Percentiles rank a stretch among this genome's conserved stretches.
phyloP scores from a whole-genome alignment of 768 basidiomycete genomes.

The Mycena chlorophos region DNA sequence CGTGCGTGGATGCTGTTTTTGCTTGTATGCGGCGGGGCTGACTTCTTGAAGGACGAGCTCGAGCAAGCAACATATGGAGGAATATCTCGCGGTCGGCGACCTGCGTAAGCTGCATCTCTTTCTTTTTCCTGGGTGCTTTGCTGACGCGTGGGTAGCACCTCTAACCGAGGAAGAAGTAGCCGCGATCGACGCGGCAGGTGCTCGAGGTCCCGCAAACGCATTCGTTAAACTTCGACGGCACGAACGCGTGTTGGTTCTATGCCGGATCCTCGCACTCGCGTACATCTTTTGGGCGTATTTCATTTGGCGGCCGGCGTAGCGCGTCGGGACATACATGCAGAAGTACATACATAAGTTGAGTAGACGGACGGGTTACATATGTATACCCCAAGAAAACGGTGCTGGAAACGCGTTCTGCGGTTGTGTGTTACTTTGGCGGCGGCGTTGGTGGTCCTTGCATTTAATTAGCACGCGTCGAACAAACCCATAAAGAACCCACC shows the following conservation, averaged over 20 bases:
- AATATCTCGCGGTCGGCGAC: slow-evolving; percentile 69
- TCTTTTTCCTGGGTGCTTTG: not conserved
- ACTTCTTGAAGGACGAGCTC: slow-evolving; percentile 52
- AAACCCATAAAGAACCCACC: slow-evolving; percentile 37
- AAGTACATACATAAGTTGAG: too few relatives aligned
- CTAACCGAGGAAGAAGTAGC: slow-evolving; percentile 59
- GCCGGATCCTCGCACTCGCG: not conserved
- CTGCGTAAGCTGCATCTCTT: slow-evolving; percentile 45
- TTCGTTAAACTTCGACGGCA: not conserved
- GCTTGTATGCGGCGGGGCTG: not conserved
- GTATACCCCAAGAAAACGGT: not conserved
- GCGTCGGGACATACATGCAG: too few relatives aligned
- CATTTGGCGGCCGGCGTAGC: too few relatives aligned
- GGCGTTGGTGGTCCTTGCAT: slow-evolving; percentile 43
- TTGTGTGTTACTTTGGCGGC: slow-evolving; percentile 39
- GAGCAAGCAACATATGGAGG: slow-evolving; percentile 57
- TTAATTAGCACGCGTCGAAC: not conserved
- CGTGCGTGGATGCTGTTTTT: slow-evolving; percentile 39
- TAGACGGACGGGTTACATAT: not conserved
- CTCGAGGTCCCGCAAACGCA: slow-evolving; percentile 39
- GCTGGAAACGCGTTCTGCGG: not conserved
- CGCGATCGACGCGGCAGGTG: slow-evolving; percentile 65
- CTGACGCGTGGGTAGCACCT: slow-evolving; percentile 36
- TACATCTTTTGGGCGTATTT: too few relatives aligned
- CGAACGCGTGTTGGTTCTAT: not conserved